phyloP scores from a whole-genome alignment of 306 rosid species.

The Inga oerstediana region DNA sequence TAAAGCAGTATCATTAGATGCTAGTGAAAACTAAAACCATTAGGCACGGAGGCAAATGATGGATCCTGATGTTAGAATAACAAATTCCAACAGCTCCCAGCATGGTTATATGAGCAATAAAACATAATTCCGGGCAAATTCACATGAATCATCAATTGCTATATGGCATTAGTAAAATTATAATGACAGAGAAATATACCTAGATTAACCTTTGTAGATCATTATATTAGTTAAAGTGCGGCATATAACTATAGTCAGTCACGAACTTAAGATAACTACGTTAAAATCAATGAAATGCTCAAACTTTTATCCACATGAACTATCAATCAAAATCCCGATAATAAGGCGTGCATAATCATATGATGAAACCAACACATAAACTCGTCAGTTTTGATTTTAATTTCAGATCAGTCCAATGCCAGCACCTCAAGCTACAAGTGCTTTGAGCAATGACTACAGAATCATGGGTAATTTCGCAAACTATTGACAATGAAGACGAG shows the following conservation, averaged over 20 bases:
- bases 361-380: neutral
- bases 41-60: neutral
- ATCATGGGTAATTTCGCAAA: neutral
- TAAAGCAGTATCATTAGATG: neutral
- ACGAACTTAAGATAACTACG: neutral
- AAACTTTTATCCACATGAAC: neutral
- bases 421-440: neutral
- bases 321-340: neutral
- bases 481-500: neutral
- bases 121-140: neutral
- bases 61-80: neutral
- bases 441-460: neutral
- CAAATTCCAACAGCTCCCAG: neutral
- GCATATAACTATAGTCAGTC: neutral
- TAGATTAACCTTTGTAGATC: neutral
- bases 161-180: neutral
- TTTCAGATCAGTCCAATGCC: neutral
- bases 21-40: slow-evolving; percentile 11
- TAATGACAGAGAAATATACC: neutral
- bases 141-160: slow-evolving; percentile 7
- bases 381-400: neutral
- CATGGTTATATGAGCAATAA: neutral
- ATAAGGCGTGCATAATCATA: neutral
- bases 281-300: neutral
- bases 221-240: neutral